Base-by-base conservation (phyloP, 208 protist genomes). In the Blastocrithidia nonstop region DNA sequence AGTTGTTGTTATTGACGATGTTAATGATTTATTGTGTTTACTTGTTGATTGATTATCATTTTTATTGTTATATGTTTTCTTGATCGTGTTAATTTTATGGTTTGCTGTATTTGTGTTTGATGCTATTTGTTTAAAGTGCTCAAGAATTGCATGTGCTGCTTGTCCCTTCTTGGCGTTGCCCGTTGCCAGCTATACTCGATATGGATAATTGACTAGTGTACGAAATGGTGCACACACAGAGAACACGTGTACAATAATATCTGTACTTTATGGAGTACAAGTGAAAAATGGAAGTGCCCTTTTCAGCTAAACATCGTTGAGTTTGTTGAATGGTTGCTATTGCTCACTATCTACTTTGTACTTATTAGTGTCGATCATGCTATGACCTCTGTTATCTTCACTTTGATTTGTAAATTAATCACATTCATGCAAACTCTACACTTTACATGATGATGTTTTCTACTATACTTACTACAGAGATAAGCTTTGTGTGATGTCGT, bases 151-250 rank as follows among this genome's bases (percentile, higher is more conserved):
- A 33, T 54, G 25, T 20, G 61, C 55, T 1, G 61, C 54, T 26
- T 68, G 53, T 2, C 74, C 74, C 29, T 76, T 78, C 50, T 79
- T 79, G 2, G 54, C 44, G 9, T 37, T 66, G 1, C 53, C 56
- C 32, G 54, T 55, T 24, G 23, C 54, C 6, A 85, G 49, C 25
- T 66, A 54, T 4, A 48, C 35, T 27, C 69, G 66, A 24, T 65
- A 71, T 28, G 61, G 52, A 54, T 77, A 79, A 7, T 57, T 41
- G 26, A 54, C 45, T 5, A 80, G 36, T n/a, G 54, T 52, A 33
- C 53, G 49, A 40, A 68, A 52, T 1, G 71, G 71, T 15, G 66
- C 65, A 45, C 66, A 75, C 26, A 80, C 66, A 20, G 45, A 45
- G 2, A 75, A 45, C 19, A 56, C 71, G 45, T 80, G 66, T 20